Percentiles rank a stretch among this genome's conserved stretches.
Conservation (phyloP, 2,329 filamentous ascomycete genomes). For the Calonectria pseudoturangicola region DNA sequence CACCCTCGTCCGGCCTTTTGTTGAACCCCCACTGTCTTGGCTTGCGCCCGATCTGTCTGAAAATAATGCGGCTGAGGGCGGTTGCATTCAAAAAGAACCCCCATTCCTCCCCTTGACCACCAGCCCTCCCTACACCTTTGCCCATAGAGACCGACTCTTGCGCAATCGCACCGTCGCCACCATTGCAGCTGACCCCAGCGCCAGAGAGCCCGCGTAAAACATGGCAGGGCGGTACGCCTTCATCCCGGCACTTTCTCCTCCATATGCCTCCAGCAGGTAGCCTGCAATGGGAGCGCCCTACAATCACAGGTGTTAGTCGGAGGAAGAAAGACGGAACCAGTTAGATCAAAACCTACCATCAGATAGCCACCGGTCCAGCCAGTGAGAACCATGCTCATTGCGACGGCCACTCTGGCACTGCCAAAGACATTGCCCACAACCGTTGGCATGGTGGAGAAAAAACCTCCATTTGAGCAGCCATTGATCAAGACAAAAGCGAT, state of each 20-base stretch:
- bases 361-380: conserved; percentile 77
- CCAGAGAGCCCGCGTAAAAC: conserved; percentile 74
- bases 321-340: background rate
- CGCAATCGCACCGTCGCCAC: conserved; percentile 66
- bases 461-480: conserved; percentile 75
- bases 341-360: conserved; percentile 63
- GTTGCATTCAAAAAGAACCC: conserved; percentile 27
- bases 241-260: conserved; percentile 68
- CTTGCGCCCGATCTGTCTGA: conserved; percentile 30
- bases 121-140: conserved; percentile 46
- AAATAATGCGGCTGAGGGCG: conserved; percentile 16
- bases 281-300: conserved; percentile 75
- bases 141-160: conserved; percentile 61
- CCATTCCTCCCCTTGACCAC: conserved; percentile 20
- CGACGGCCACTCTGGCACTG: conserved; percentile 69
- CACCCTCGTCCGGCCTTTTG: conserved; percentile 7
- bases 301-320: conserved; percentile 40
- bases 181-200: conserved; percentile 65
- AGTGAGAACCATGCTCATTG: conserved; percentile 77
- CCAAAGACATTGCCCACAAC: conserved; percentile 76
- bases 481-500: conserved; percentile 75
- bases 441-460: conserved; percentile 78
- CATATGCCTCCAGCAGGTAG: conserved; percentile 73
- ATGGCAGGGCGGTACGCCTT: conserved; percentile 75
- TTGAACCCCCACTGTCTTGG: conserved; percentile 34